Evolutionary conservation across 352 stramenopile species (phyloP), one percentile per base, ranked within the genome.

Genomic region (Globisporangium takayamanum): DNA sequence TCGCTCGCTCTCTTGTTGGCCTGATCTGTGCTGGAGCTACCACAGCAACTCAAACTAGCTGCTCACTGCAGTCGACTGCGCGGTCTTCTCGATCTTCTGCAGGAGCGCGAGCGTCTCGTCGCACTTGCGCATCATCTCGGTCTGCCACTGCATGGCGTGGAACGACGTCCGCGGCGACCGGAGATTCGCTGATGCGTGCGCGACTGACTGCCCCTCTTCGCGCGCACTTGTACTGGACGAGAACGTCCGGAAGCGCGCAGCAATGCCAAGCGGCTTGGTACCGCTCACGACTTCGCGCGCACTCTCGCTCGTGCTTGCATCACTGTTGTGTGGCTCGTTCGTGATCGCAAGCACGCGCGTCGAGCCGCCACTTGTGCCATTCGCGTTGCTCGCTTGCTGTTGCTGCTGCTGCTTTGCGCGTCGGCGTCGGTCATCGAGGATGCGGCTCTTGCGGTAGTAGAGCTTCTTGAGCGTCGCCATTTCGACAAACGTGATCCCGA

Each of bases 401-500:
- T 39, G 33, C 11, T 39, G 33, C 30, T 37, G 55, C 3, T 51
- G 51, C 39, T 28, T 28, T 6, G 56, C 37, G 14, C 26, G 56
- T 26, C 53, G 67, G 6, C 66, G 52, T 3, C 57, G 60, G 16
- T 68, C 61, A 12, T 67, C 53, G 5, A 72, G 30, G 0, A 73
- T 39, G 1, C 66, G 68, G 22, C 46, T 60, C 53, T 65, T 69
- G 28, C 60, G 67, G 45, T 72, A 73, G 62, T 73, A 78, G 49
- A 84, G 60, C 61, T 75, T 81, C 51, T 87, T 88, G 3, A 89
- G 57, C 0, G 67, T 63, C 5, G 69, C 68, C 67, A 88, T 84
- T 48, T 88, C 72, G 36, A 74, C 57, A 30, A 88, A 79, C 22
- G 73, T 83, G 4, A 69, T 67, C 12, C 74, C 80, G 30, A 89